Evolutionary conservation across 129 eudicot genomes (phyloP), one percentile per base, ranked within the genome.

Genomic region (Cynara cardunculus): DNA sequence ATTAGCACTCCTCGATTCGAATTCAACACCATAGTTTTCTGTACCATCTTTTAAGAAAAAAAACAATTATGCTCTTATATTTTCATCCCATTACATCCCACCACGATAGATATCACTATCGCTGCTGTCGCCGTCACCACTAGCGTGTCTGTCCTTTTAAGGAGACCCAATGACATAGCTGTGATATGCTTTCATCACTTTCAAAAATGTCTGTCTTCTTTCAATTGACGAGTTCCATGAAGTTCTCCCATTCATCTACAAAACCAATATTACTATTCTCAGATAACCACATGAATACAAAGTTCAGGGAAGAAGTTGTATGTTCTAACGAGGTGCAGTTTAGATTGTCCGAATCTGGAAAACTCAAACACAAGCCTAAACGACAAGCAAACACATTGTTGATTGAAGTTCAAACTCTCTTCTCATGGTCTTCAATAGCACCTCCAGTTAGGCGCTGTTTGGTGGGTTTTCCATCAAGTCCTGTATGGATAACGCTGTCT

Each of bases 101-200:
- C n/a, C n/a, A n/a, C n/a, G n/a, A n/a, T n/a, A n/a, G n/a, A n/a
- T n/a, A n/a, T n/a, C n/a, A n/a, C n/a, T n/a, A n/a, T n/a, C n/a
- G n/a, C n/a, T n/a, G n/a, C n/a, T n/a, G n/a, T n/a, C n/a, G n/a
- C n/a, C n/a, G n/a, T n/a, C n/a, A n/a, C n/a, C n/a, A n/a, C n/a
- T n/a, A n/a, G n/a, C n/a, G 97, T 71, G 99, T 96, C 82, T 96
- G 99, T 73, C 99, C 99, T 81, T 98, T 90, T 85, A 96, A 84
- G 78, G 99, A 96, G 75, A 91, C 99, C 99, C 99, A 96, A 80
- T 92, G 97, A 82, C 99, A 98, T 78, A 92, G 90, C 86, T 92
- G 99, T 82, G 92, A 85, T 68, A 91, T 88, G 85, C 87, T 91
- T 81, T 96, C 99, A 72, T 96, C 98, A 78, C 81, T 96, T 78